A percentile compares a stretch with the other conserved stretches of the same genome.
These are phyloP conservation scores for Eucalyptus sp. DNA, from an alignment of 345 rosid species.

Conservation along the genomic window DNA sequence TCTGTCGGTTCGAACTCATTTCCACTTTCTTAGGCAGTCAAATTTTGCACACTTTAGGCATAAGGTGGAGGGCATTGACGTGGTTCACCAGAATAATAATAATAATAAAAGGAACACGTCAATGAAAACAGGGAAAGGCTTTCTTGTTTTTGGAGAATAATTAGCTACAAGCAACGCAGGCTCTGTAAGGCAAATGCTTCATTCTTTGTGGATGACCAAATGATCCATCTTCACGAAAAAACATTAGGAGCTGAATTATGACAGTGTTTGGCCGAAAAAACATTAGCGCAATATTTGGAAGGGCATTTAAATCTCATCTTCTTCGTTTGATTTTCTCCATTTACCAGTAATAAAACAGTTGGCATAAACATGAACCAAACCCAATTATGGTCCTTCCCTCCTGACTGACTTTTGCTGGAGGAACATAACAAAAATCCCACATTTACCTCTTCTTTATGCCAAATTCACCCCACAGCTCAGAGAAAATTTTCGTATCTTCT, in stretches of 20 bases:
- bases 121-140: background rate
- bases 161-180: background rate
- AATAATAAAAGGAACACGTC: background rate
- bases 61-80: background rate
- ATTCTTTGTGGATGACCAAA: background rate
- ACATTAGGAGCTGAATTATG: background rate
- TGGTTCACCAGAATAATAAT: background rate
- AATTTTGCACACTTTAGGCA: background rate
- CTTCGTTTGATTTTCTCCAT: background rate
- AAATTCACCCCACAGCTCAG: background rate
- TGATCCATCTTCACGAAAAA: background rate
- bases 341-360: background rate
- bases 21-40: background rate
- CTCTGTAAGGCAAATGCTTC: background rate
- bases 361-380: background rate
- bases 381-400: background rate
- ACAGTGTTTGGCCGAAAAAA: background rate
- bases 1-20: background rate
- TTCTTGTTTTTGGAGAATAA: background rate
- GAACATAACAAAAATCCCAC: background rate
- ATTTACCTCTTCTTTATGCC: background rate
- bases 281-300: background rate
- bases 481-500: background rate
- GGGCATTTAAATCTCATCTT: background rate
- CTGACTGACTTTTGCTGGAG: background rate